Evolutionary conservation across 148 eudicot species (phyloP).

Genomic region (Arbutus unedo): DNA sequence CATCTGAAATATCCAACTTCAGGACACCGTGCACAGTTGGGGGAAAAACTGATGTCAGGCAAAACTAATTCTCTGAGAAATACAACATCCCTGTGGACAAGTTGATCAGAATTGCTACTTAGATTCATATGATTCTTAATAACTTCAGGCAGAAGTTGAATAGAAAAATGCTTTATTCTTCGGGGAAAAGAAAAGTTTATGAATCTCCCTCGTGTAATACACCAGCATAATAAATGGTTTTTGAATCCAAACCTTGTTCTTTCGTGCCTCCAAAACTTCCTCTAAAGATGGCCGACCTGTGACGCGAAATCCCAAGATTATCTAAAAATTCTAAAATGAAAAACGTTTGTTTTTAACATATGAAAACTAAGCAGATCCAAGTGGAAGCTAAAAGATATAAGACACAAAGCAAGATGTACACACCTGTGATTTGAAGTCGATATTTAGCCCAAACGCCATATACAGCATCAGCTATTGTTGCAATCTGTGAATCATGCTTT

Average conservation of each 20-base stretch:
- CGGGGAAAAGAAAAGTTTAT: not conserved
- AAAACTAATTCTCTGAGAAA: not conserved
- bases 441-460: conserved; percentile 91
- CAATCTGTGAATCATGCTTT: conserved; percentile 43
- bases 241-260: conserved; percentile 45
- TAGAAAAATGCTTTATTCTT: not conserved
- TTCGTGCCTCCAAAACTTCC: conserved; percentile 64
- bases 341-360: not conserved
- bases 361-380: not conserved
- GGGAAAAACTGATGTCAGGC: not conserved
- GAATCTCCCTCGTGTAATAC: not conserved
- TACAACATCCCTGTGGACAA: not conserved
- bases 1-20: not conserved
- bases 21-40: not conserved
- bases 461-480: conserved; percentile 67
- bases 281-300: conserved; percentile 83
- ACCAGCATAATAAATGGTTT: not conserved
- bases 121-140: not conserved
- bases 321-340: not conserved
- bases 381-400: not conserved
- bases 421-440: conserved; percentile 87
- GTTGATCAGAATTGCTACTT: not conserved
- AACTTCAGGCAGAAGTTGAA: not conserved
- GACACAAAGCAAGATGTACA: not conserved
- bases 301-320: conserved; percentile 13